Base-by-base conservation (phyloP, 2,329 filamentous ascomycete species). In the Setomelanomma holmii region DNA sequence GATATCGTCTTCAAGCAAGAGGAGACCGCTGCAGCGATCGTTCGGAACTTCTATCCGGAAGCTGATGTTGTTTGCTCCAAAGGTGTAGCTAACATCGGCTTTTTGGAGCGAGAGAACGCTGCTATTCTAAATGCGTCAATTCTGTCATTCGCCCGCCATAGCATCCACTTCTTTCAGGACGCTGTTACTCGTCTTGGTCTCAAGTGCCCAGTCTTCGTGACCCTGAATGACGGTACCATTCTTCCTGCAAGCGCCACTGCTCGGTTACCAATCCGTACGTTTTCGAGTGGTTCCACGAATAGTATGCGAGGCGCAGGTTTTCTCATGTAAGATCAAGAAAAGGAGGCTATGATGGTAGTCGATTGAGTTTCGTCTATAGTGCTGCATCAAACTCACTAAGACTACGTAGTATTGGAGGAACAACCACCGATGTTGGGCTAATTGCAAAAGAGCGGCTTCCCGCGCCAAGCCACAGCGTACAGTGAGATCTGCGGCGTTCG, bases 331-430 rank as follows among this genome's bases (percentile, higher is more conserved):
- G 40, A 42, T 14, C 12, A 27, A 19, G 11, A 42, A 30, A 24
- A 30, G 12, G 40, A 42, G 19, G 27, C 27, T 14, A 30, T 30
- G 27, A 30, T 30, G 27, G 27, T 30, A 30, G 27, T 30, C 27
- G 27, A 30, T n/a, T n/a, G n/a, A n/a, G n/a, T n/a, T n/a, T n/a
- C n/a, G n/a, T n/a, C n/a, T n/a, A n/a, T n/a, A n/a, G n/a, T n/a
- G n/a, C n/a, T n/a, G n/a, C n/a, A n/a, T n/a, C n/a, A n/a, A 69
- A 61, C 30, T 68, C 61, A 20, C 71, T 60, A 85, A 89, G 0
- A 81, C 87, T n/a, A n/a, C n/a, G n/a, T 1, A 86, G 89, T 58
- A 84, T 89, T 50, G 86, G 86, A 0, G 86, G 86, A 1, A 89
- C 86, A 0, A 89, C 86, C 0, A 83, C 83, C 0, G 86, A 89